Conservation (phyloP, 352 stramenopile genomes). For the Thraustochytrium striatum region DNA sequence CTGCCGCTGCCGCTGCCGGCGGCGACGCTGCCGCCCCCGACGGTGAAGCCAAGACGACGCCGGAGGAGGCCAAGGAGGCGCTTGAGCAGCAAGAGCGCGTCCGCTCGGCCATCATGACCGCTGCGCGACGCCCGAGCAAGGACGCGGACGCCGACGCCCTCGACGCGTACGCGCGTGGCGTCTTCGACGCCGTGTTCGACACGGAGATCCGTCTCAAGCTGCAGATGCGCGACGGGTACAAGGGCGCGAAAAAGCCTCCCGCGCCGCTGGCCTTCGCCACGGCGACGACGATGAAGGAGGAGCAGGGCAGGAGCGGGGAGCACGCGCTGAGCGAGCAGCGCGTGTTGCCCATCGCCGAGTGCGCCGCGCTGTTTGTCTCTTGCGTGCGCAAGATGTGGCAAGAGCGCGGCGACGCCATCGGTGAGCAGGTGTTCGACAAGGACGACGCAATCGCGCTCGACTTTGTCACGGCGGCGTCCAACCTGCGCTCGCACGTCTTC, state of each 20-base stretch:
- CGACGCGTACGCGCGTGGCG: constrained; percentile 63
- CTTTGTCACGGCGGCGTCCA: constrained; percentile 95
- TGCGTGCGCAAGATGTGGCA: constrained; percentile 55
- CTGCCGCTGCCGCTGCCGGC: constrained; percentile 7
- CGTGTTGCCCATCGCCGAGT: constrained; percentile 80
- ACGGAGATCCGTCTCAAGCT: constrained; percentile 92
- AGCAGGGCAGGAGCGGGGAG: neutral
- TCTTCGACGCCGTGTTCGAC: constrained; percentile 85
- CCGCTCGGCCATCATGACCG: constrained; percentile 46
- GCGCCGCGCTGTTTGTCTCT: constrained; percentile 72
- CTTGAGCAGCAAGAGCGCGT: constrained; percentile 59
- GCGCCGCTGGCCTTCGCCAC: constrained; percentile 61
- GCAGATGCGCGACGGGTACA: constrained; percentile 86
- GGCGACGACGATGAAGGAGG: neutral
- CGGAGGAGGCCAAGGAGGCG: constrained; percentile 65
- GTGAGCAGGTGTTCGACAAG: constrained; percentile 88
- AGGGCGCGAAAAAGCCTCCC: constrained; percentile 83
- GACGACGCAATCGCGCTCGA: constrained; percentile 94
- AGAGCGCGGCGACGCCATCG: constrained; percentile 21
- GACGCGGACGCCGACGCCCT: constrained; percentile 60
- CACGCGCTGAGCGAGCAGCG: constrained; percentile 56
- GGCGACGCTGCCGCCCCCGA: neutral
- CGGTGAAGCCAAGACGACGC: constrained; percentile 53
- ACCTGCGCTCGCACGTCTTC: constrained; percentile 84
- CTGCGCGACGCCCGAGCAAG: constrained; percentile 52